Base-by-base conservation (phyloP, 768 basidiomycete species). In the Russula ochroleuca region DNA sequence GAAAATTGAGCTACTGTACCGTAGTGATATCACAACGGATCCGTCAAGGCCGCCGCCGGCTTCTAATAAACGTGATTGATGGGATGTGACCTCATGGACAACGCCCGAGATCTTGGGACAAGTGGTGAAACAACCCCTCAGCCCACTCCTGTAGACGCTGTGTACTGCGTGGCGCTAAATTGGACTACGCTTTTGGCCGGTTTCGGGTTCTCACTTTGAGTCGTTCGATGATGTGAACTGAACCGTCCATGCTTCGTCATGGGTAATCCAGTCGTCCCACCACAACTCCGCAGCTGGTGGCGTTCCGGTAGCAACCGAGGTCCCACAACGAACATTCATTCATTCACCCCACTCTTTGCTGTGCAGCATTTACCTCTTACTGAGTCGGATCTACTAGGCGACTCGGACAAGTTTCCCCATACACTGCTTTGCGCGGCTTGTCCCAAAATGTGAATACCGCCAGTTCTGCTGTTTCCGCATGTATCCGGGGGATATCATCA, bases 91-190 rank as follows among this genome's bases (percentile, higher is more conserved):
- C 11, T 66, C 67, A 15, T 68, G 53, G 72, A n/a, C n/a, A n/a
- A n/a, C 71, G 11, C 56, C 72, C n/a, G 71, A 72, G 48, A 67
- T 72, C 21, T 72, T 73, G n/a, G 70, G 70, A 13, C 69, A 71
- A 56, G 69, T 70, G 71, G 35, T 71, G 31, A 50, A 31, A 31
- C 6, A n/a, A 6, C 54, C 19, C 28, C 17, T 13, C 35, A 10
- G 23, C 31, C 21, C 33, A 31, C 17, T 0, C 23, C 19, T 41
- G 19, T 13, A 31, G 13, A 11, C 10, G 33, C 23, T 7, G 2
- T 1, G 5, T 15, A 5, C 43, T 19, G 10, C n/a, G 43, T 5
- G 49, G 17, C 43, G 28, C 23, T 17, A 31, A 33, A 33, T 43
- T 31, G 19, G 53, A 67, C 35, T 10, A 13, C 15, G 7, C 35